A percentile compares a stretch with the other conserved stretches of the same genome.
phyloP scores from a whole-genome alignment of 2,329 filamentous ascomycete species.

The Verticillium longisporum region DNA sequence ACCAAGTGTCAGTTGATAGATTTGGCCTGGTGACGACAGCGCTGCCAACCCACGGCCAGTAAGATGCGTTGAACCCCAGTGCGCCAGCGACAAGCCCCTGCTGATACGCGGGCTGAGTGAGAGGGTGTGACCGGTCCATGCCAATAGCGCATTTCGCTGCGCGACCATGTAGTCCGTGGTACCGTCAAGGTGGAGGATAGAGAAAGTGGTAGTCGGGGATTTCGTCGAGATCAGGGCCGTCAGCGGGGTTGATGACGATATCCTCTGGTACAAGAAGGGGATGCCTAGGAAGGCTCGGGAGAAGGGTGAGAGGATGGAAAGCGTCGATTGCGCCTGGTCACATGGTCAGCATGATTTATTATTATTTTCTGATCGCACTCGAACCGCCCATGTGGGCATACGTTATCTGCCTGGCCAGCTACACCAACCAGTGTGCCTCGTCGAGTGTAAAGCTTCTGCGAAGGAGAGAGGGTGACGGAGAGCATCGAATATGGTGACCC shows the following conservation, averaged over 20 bases:
- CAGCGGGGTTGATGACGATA: conserved; percentile 80
- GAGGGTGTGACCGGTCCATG: conserved; percentile 91
- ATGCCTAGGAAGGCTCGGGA: conserved; percentile 74
- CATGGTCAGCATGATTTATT: background rate
- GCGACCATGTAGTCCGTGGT: conserved; percentile 92
- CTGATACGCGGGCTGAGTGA: conserved; percentile 70
- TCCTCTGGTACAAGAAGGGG: conserved; percentile 89
- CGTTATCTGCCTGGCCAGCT: conserved; percentile 85
- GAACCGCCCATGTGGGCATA: conserved; percentile 29
- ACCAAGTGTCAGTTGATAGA: conserved; percentile 77
- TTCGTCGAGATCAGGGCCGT: conserved; percentile 86
- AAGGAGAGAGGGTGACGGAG: conserved; percentile 86
- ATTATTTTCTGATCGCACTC: too few relatives aligned
- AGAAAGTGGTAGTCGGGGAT: conserved; percentile 78
- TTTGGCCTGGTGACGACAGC: conserved; percentile 77
- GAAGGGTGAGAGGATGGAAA: conserved; percentile 81
- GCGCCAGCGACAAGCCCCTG: conserved; percentile 65
- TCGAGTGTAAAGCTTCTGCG: conserved; percentile 87
- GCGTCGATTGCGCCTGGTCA: conserved; percentile 72
- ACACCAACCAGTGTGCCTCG: conserved; percentile 86
- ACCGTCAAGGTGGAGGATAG: conserved; percentile 83
- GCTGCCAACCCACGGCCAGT: conserved; percentile 85
- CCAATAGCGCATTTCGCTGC: conserved; percentile 81
- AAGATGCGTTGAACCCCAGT: conserved; percentile 87
- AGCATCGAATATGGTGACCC: conserved; percentile 89